Percentiles rank a stretch among this genome's conserved stretches.
Conservation (phyloP, 1,284 basidiomycete species). For the Trametes pubescens region DNA sequence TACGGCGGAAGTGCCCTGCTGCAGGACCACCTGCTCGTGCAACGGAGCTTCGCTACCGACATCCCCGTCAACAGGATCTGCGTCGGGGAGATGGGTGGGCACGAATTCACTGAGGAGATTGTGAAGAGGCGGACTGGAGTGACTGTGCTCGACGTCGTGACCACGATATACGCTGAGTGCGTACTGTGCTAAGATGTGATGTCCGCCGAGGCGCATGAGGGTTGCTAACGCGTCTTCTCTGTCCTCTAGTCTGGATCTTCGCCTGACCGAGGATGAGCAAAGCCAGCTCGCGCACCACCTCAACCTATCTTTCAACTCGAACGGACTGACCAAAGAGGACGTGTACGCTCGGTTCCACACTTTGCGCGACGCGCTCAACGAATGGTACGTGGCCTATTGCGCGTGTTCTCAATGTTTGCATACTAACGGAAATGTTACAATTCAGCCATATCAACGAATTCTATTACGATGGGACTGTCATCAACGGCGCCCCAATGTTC, state of each 20-base stretch:
- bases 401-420: not conserved
- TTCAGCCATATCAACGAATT: not conserved
- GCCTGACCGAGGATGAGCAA: not conserved
- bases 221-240: not conserved
- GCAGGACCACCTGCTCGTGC: not conserved
- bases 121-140: not conserved
- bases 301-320: not conserved
- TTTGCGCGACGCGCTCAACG: not conserved
- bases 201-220: not conserved
- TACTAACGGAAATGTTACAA: not conserved
- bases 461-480: not conserved
- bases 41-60: conserved; percentile 8
- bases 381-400: not conserved
- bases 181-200: not conserved
- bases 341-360: not conserved
- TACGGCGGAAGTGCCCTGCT: not conserved
- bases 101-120: no score
- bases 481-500: no score
- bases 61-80: not conserved
- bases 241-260: not conserved
- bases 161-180: not conserved
- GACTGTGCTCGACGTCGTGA: not conserved
- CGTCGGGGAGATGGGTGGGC: not conserved
- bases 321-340: not conserved
- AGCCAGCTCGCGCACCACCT: not conserved